Evolutionary conservation across 1,284 basidiomycete species (phyloP), one percentile per base, ranked within the genome.

Genomic region (Malassezia sympodialis): DNA sequence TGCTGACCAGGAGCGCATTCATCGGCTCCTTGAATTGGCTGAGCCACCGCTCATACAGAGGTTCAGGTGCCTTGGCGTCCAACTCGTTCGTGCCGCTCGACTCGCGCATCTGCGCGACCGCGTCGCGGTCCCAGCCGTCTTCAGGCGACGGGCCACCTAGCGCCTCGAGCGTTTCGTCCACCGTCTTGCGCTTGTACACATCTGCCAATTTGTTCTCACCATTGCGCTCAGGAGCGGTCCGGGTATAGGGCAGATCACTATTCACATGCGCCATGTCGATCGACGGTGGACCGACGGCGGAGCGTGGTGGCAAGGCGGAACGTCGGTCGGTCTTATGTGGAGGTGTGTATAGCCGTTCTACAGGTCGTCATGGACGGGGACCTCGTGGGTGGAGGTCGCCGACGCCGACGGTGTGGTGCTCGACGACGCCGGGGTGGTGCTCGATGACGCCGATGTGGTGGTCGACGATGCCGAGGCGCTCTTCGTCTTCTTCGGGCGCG

Each of bases 1-100:
- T 91, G 15, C 83, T 90, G 56, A 93, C 84, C 19, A 96, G 78
- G 1, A 96, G 79, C 14, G 96, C 78, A 67, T 94, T 96, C 6
- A 96, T 78, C 0, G 91, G 91, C 76, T 96, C 91, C 72, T 90
- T 91, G 47, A 96, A 88, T 42, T 88, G 91, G 72, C 87, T 87
- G 7, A 85, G 82, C 71, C 96, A 96, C 77, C 94, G 96, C 72
- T 88, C 76, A 54, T 84, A 78, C 3, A 86, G 75, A 68, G 94
- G 89, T 0, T 86, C 83, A 0, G 85, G 79, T 0, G 82, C 81
- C n/a, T 94, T 87, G 2, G 87, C 82, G n/a, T 35, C 34, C 69
- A 96, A 96, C 76, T 96, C 91, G 77, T 96, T 96, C 42, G 59
- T 62, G 0, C 68, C 68, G 2, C 60, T 56, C 32, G 50, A 35